Base-by-base conservation (phyloP, 441 rosid genomes). In the Populus tomentosa region DNA sequence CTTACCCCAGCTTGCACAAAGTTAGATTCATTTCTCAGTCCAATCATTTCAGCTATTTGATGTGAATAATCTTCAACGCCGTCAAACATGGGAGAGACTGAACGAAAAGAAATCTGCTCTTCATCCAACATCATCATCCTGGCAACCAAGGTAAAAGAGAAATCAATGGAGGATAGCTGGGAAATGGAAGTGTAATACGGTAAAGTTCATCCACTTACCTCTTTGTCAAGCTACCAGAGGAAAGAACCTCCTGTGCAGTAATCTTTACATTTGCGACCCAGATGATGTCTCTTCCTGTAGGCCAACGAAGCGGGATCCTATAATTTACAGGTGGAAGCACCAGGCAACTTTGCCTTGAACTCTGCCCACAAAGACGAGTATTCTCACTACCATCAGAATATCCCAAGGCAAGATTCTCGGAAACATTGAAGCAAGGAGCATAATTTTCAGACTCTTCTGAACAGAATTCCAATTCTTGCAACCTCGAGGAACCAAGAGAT, bases 91-190 rank as follows among this genome's bases (percentile, higher is more conserved):
- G 82, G 89, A 35, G 97, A 90, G 40, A 97, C 93, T 62, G 99
- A 94, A 59, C 97, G 92, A 67, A 97, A 97, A 46, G 99, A 97
- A 82, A 97, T 93, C 82, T 94, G 98, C 77, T 97, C 97, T 23
- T 93, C 95, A 46, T 97, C 98, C 87, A 96, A 72, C 90, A 94
- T 94, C 99, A 97, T 94, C 98, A 97, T 97, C 85, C 99, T 96
- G 78, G 70, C 72, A 85, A 80, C 50, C 70, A 83, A 23, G 77
- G 42, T 61, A 24, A 70, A 73, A 59, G 33, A 63, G 40, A 69
- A 74, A 74, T n/a, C 18, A 65, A 71, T 23, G 71, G 26, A 33
- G 71, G 26, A 38, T 10, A 78, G 20, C 72, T 50, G 6, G 24
- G 50, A 30, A 63, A 65, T 23, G 53, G 65, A 72, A 78, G 20